Base-by-base conservation (phyloP, 1,139 yeast species). In the Saccharomyces hybrid region DNA sequence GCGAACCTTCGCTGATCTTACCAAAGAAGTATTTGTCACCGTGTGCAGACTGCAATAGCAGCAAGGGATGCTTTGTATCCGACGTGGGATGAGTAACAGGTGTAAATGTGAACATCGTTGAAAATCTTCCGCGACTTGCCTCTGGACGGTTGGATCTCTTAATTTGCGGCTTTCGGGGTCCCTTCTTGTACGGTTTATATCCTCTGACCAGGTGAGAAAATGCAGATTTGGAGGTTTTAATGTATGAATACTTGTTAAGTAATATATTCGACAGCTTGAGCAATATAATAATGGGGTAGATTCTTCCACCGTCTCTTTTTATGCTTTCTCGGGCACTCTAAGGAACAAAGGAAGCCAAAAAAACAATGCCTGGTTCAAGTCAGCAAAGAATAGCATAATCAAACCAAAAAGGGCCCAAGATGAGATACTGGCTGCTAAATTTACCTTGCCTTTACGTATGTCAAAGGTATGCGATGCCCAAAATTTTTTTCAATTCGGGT, bases 1-100 rank as follows among this genome's bases (percentile, higher is more conserved):
- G 99, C 0, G 90, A 73, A 1, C 98, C 98, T 66, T 90, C 97
- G 4, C 95, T 82, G 2, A 88, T 71, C 55, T 84, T 82, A 1
- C 99, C 99, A 66, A 93, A 79, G 49, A 90, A 71, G 63, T 84
- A 88, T 56, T 84, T 74, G 51, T 77, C 77, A 9, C 71, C 81
- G 57, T 71, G 72, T 3, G 69, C 68, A 0, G 80, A 71, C 52
- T 75, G 78, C 9, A 87, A 67, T 68, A 82, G 70, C 13, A 87
- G 62, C 23, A 84, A 70, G 0, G 95, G 91, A 55, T 81, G 82
- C 41, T 72, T 70, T 2, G 83, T 76, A 58, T 85, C 91, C 52
- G 77, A 71, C 0, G 87, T 82, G 31, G 81, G 80, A 64, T 84
- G 88, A 23, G 81, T 70, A 5, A 82, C 67, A 2, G 69, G 67